Evolutionary conservation across 495 filamentous ascomycete species (phyloP).

Genomic region (Extremus antarcticus): DNA sequence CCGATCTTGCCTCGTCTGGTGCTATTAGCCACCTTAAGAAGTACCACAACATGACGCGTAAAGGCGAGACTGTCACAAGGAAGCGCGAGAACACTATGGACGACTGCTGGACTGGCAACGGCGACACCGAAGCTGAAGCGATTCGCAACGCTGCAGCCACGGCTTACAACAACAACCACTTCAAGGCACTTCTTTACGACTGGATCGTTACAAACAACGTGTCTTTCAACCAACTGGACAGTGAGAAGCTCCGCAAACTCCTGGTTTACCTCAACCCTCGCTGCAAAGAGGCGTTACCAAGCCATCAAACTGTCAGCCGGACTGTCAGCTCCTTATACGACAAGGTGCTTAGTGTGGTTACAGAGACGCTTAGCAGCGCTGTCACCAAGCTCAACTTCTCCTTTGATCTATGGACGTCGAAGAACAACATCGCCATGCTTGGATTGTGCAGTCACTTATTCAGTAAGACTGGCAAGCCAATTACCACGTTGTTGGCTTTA

Average conservation of each 20-base stretch:
- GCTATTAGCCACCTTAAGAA: not conserved
- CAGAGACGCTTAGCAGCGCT: not conserved
- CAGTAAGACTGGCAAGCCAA: not conserved
- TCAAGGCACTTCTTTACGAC: not conserved
- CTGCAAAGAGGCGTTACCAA: not conserved
- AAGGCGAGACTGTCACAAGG: not conserved
- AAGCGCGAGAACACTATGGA: not conserved
- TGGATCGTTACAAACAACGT: not conserved
- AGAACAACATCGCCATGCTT: conserved; percentile 6
- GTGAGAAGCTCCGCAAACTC: not conserved
- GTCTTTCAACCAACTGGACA: not conserved
- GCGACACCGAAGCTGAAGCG: not conserved
- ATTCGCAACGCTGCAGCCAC: not conserved
- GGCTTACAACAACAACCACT: not conserved
- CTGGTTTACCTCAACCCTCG: not conserved
- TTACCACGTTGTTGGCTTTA: conserved; percentile 1
- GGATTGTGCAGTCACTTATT: conserved; percentile 6
- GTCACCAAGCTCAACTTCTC: not conserved
- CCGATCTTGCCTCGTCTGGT: not conserved
- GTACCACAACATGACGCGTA: not conserved
- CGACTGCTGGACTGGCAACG: not conserved
- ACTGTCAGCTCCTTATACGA: not conserved
- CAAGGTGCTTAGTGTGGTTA: not conserved
- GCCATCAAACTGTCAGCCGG: not conserved
- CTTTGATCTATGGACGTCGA: conserved; percentile 15